Conservation (phyloP, 129 eudicot genomes). For the Flaveria ramosissima region DNA sequence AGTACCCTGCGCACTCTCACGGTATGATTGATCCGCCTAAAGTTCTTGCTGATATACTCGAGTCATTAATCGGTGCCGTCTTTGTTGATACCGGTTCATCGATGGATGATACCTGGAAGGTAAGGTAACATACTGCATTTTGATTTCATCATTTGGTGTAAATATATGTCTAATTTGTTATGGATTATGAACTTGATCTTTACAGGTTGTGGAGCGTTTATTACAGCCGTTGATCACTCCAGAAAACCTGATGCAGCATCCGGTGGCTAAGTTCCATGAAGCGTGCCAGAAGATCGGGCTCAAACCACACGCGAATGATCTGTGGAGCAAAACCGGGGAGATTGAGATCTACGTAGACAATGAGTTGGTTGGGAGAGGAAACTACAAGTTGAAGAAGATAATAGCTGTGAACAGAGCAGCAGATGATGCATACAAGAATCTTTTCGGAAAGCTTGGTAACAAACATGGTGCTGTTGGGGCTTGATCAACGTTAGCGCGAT, state of each 20-base stretch:
- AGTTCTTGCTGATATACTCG: conserved; percentile 63
- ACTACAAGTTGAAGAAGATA: conserved; percentile 38
- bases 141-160: too few species aligned
- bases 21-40: conserved; percentile 74
- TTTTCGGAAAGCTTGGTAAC: conserved; percentile 20
- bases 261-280: conserved; percentile 48
- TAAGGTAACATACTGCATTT: conserved; percentile 13
- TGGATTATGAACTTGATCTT: not conserved
- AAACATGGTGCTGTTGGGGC: conserved; percentile 27
- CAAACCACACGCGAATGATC: conserved; percentile 28
- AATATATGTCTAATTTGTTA: not conserved
- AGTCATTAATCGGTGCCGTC: conserved; percentile 67
- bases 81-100: conserved; percentile 44
- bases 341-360: conserved; percentile 38
- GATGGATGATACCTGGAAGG: conserved; percentile 54
- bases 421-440: conserved; percentile 46
- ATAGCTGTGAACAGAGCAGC: conserved; percentile 68
- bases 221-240: conserved; percentile 59
- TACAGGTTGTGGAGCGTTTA: conserved; percentile 47
- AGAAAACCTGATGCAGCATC: conserved; percentile 39
- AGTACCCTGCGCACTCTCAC: conserved; percentile 50
- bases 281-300: conserved; percentile 54
- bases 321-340: conserved; percentile 43
- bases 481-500: not conserved
- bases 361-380: conserved; percentile 46